These are phyloP conservation scores for Linnemannia elongata DNA, from an alignment of 192 early-diverging fungal genomes.

Conservation along the genomic window DNA sequence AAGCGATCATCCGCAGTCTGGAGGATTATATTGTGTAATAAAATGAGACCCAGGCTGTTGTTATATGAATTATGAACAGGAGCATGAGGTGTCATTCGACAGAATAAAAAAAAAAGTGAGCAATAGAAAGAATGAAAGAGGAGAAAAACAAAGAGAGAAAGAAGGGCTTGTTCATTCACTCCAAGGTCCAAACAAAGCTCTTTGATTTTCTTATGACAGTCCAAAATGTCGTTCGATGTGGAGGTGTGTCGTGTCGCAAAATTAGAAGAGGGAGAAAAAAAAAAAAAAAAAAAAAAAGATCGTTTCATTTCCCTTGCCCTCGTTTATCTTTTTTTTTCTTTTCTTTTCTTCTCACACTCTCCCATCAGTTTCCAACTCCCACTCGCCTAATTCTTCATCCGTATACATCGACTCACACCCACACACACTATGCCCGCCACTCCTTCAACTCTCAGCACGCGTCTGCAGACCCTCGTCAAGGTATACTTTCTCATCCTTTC, in stretches of 20 bases:
- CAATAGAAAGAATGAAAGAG: not conserved
- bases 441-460: slow-evolving; percentile 18
- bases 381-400: slow-evolving; percentile 2
- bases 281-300: too few species aligned
- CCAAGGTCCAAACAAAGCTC: not conserved
- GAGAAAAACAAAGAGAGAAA: not conserved
- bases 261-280: too few species aligned
- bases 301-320: not conserved
- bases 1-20: slow-evolving; percentile 24
- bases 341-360: not conserved
- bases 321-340: slow-evolving; percentile 8
- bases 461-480: slow-evolving; percentile 41
- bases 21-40: slow-evolving; percentile 20
- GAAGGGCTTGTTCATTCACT: not conserved
- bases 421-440: slow-evolving; percentile 27
- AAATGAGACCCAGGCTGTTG: not conserved
- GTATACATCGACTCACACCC: too few species aligned
- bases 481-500: slow-evolving; percentile 13
- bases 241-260: slow-evolving; percentile 2
- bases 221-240: not conserved
- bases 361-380: slow-evolving; percentile 1
- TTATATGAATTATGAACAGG: too few species aligned
- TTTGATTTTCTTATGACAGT: not conserved
- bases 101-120: not conserved
- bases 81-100: not conserved